Percentiles rank a stretch among this genome's conserved stretches.
phyloP scores from a whole-genome alignment of 2,329 filamentous ascomycete genomes.

The Botrytis galanthina region DNA sequence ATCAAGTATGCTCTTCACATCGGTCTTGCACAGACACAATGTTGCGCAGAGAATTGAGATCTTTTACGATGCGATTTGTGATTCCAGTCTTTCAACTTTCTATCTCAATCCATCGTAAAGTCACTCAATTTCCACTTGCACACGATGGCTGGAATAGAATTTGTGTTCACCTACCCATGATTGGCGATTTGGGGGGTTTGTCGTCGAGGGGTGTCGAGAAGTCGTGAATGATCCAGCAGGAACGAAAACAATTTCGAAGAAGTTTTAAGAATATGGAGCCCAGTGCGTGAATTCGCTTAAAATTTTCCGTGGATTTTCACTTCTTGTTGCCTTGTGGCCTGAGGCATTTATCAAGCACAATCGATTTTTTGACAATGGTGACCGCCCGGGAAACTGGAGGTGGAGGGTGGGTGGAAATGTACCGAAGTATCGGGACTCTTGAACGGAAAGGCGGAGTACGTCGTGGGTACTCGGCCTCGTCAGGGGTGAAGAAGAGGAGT shows the following conservation, averaged over 20 bases:
- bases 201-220: slow-evolving; percentile 21
- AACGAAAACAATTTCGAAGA: slow-evolving; percentile 21
- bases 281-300: slow-evolving; percentile 20
- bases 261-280: slow-evolving; percentile 19
- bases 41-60: slow-evolving; percentile 37
- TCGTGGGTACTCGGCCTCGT: not conserved
- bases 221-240: slow-evolving; percentile 15
- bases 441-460: not conserved
- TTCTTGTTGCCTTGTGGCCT: not conserved
- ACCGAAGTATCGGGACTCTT: not conserved
- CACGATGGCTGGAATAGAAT: slow-evolving; percentile 38
- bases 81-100: slow-evolving; percentile 26
- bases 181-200: slow-evolving; percentile 35
- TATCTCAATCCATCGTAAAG: slow-evolving; percentile 22
- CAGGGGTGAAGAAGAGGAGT: not conserved
- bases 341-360: not conserved
- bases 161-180: slow-evolving; percentile 41
- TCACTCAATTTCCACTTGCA: slow-evolving; percentile 39
- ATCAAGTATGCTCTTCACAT: slow-evolving; percentile 61
- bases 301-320: not conserved
- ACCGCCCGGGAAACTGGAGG: not conserved
- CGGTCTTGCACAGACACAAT: slow-evolving; percentile 38
- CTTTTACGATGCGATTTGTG: slow-evolving; percentile 22
- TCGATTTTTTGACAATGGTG: not conserved
- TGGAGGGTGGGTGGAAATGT: not conserved